A percentile compares a stretch with the other conserved stretches of the same genome.
These are phyloP conservation scores for Aureobasidium sp. DNA, from an alignment of 2,329 filamentous ascomycete species.

Conservation along the genomic window DNA sequence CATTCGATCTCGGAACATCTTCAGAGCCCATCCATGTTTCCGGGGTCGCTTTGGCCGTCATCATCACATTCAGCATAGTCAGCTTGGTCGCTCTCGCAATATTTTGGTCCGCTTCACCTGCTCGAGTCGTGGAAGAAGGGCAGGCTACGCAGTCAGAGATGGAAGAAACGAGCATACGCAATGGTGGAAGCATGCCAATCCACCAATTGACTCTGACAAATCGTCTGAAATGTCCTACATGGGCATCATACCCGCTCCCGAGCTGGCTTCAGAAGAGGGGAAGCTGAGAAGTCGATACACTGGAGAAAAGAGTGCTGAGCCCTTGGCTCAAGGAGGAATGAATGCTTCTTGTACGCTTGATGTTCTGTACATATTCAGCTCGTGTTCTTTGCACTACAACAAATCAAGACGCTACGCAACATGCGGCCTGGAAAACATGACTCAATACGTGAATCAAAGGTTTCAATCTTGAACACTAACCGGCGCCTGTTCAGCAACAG, in stretches of 20 bases:
- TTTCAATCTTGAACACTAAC: constrained; percentile 30
- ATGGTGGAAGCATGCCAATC: constrained; percentile 13
- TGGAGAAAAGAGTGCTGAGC: not conserved
- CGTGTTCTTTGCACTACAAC: not conserved
- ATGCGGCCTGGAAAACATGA: not conserved
- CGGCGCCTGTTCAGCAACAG: constrained; percentile 23
- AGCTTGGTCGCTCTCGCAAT: constrained; percentile 9
- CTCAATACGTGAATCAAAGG: not conserved
- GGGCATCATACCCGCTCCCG: not conserved
- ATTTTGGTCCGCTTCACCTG: constrained; percentile 13
- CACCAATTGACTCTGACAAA: not conserved
- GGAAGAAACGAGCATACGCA: constrained; percentile 6
- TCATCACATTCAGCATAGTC: constrained; percentile 11
- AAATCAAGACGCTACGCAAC: constrained; percentile 1
- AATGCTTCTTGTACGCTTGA: not conserved
- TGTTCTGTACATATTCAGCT: not conserved
- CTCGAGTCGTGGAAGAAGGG: constrained; percentile 6
- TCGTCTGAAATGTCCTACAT: not conserved
- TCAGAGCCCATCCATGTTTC: constrained; percentile 5
- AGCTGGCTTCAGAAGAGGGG: not conserved
- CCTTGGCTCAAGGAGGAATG: not conserved
- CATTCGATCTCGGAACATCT: not conserved
- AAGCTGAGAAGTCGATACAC: not conserved
- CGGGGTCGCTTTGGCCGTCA: constrained; percentile 10
- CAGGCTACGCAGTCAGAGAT: constrained; percentile 6